Evolutionary conservation across 2,329 filamentous ascomycete genomes (phyloP).

Genomic region (Cercospora sojina): DNA sequence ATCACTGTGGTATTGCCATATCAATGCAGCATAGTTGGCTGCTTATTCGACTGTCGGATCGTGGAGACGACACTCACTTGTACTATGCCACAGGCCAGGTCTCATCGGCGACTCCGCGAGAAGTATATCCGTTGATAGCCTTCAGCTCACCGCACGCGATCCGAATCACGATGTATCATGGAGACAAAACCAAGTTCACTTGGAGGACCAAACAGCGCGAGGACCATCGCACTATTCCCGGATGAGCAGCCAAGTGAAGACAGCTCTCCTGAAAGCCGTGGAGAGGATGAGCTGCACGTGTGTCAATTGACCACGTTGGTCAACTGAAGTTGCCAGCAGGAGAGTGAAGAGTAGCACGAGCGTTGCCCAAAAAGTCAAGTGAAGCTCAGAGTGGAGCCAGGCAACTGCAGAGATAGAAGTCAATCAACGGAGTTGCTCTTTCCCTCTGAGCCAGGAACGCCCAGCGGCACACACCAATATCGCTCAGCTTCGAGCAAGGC

Average conservation of each 20-base stretch:
- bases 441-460: background rate
- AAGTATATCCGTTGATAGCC: background rate
- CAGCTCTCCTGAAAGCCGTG: background rate
- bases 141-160: background rate
- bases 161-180: background rate
- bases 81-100: background rate
- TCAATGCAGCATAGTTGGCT: background rate
- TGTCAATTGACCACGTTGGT: background rate
- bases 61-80: background rate
- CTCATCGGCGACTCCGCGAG: background rate
- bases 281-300: background rate
- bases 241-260: background rate
- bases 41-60: background rate
- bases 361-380: background rate
- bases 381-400: slow-evolving; percentile 3
- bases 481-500: background rate
- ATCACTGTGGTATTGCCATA: background rate
- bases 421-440: background rate
- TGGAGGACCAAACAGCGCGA: background rate
- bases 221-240: background rate
- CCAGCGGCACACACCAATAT: background rate
- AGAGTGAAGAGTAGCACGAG: background rate
- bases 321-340: background rate
- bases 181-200: background rate
- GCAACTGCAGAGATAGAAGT: background rate